Percentiles rank a stretch among this genome's conserved stretches.
Evolutionary conservation across 2,329 filamentous ascomycete genomes (phyloP).

Genomic region (Coniosporium tulheliwenetii): DNA sequence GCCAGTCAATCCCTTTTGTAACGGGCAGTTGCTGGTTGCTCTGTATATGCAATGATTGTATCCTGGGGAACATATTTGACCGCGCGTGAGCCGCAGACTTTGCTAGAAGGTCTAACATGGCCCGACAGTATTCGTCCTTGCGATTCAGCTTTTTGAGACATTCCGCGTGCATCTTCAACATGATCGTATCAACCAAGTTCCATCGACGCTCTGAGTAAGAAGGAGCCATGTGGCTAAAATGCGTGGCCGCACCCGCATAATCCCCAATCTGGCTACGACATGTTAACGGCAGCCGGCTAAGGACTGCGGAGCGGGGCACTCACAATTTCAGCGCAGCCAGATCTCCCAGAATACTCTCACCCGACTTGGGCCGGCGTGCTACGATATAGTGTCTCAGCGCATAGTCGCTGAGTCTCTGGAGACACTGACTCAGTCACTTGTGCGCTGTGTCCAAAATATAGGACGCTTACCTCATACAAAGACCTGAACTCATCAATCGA

Average conservation of each 20-base stretch:
- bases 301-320: conserved; percentile 2
- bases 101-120: conserved; percentile 57
- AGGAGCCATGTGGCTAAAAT: conserved; percentile 63
- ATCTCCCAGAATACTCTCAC: conserved; percentile 66
- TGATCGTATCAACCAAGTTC: conserved; percentile 63
- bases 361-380: conserved; percentile 62
- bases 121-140: conserved; percentile 64
- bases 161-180: conserved; percentile 71
- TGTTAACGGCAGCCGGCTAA: conserved; percentile 1
- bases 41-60: background rate
- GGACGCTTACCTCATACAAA: conserved; percentile 20
- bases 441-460: background rate
- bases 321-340: conserved; percentile 68
- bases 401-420: conserved; percentile 64
- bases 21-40: background rate
- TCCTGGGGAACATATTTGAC: background rate
- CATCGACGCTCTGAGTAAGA: conserved; percentile 68
- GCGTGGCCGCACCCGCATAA: conserved; percentile 55
- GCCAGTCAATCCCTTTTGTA: conserved; percentile 12
- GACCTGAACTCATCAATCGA: conserved; percentile 22
- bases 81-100: conserved; percentile 37
- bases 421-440: background rate
- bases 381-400: conserved; percentile 70
- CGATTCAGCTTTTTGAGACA: conserved; percentile 66
- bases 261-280: conserved; percentile 44